A percentile compares a stretch with the other conserved stretches of the same genome.
phyloP scores from a whole-genome alignment of 495 filamentous ascomycete genomes.

The Aspergillus homomorphus region DNA sequence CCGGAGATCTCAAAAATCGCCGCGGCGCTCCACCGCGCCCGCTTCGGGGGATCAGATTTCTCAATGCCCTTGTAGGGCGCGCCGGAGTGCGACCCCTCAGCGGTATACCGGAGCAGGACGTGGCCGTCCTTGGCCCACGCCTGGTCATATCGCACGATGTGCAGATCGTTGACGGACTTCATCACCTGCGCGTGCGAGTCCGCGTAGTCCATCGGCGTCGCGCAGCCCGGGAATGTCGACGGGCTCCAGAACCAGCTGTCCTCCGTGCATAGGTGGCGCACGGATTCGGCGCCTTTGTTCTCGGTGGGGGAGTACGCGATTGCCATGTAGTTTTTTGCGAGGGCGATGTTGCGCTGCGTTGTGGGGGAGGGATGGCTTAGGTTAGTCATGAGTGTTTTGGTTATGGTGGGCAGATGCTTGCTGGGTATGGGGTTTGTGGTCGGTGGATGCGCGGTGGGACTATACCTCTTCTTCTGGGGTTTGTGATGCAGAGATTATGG shows the following conservation, averaged over 20 bases:
- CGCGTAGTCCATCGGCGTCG: conserved; percentile 13
- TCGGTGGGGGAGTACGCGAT: conserved; percentile 12
- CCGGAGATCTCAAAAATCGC: conserved; percentile 12
- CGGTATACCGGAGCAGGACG: conserved; percentile 11
- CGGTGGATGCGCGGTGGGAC: background rate
- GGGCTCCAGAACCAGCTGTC: conserved; percentile 11
- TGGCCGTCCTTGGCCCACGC: conserved; percentile 13
- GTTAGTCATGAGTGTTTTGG: background rate
- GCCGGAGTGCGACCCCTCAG: conserved; percentile 6
- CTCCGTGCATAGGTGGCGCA: conserved; percentile 7
- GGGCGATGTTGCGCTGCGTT: background rate
- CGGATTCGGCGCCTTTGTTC: conserved; percentile 11
- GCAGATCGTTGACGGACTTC: conserved; percentile 8
- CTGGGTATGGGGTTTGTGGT: background rate
- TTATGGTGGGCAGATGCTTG: background rate
- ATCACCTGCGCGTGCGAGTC: conserved; percentile 12
- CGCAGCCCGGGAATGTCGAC: conserved; percentile 13
- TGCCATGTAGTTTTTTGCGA: conserved; percentile 9
- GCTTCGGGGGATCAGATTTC: conserved; percentile 5
- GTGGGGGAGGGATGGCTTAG: background rate
- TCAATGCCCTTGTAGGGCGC: conserved; percentile 10
- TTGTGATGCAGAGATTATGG: conserved; percentile 1
- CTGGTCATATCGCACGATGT: conserved; percentile 12
- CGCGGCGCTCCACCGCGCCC: conserved; percentile 12
- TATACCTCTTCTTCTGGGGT: conserved; percentile 3